Conservation (phyloP, 164 flowering plant species). For the Vitis rupestris region DNA sequence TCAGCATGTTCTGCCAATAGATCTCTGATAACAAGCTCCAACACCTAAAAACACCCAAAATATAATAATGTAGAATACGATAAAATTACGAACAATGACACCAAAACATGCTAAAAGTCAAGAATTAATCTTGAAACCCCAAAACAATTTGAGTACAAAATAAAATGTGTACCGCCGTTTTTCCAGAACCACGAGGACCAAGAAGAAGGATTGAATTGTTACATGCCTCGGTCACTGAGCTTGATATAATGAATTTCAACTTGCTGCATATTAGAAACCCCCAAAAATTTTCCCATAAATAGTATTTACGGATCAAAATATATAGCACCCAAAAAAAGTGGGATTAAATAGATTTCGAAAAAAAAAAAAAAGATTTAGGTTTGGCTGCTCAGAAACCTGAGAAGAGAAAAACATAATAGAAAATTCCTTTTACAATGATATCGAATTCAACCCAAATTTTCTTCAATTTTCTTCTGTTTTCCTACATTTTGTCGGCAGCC, state of each 20-base stretch:
- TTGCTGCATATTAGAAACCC: constrained; percentile 50
- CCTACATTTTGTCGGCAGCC: background rate
- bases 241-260: constrained; percentile 73
- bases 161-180: constrained; percentile 50
- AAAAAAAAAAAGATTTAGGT: background rate
- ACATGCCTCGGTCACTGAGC: constrained; percentile 79
- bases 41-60: constrained; percentile 43
- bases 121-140: background rate
- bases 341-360: background rate
- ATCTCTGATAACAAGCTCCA: constrained; percentile 82
- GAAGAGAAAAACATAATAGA: background rate
- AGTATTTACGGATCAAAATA: no score
- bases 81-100: background rate
- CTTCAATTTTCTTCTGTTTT: background rate
- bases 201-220: constrained; percentile 86
- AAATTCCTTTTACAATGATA: background rate
- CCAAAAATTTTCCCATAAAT: background rate
- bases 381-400: background rate
- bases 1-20: constrained; percentile 60
- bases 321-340: no score
- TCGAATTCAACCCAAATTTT: background rate
- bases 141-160: background rate
- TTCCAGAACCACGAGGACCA: constrained; percentile 94
- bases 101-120: background rate
- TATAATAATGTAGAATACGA: background rate